phyloP scores from a whole-genome alignment of 768 basidiomycete genomes.

The Termitomyces sp. region DNA sequence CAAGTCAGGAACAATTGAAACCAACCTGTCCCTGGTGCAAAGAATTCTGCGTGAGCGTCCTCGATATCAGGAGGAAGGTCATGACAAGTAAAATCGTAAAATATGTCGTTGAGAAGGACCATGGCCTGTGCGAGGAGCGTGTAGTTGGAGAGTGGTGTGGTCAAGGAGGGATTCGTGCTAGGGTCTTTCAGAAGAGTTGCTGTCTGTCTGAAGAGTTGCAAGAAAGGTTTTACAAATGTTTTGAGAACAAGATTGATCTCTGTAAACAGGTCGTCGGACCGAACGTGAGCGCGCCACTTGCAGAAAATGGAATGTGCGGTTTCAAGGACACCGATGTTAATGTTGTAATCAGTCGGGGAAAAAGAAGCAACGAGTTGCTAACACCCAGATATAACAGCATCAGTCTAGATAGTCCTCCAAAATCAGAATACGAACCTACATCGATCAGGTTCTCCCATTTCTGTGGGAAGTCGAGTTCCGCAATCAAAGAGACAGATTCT shows the following conservation, averaged over 20 bases:
- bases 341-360: conserved; percentile 71
- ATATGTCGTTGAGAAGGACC: conserved; percentile 79
- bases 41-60: conserved; percentile 80
- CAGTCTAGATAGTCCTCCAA: background rate
- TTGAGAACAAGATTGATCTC: conserved; percentile 89
- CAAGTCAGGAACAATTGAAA: conserved; percentile 80
- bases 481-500: conserved; percentile 89
- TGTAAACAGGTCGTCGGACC: conserved; percentile 80
- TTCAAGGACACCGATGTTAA: conserved; percentile 88
- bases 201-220: conserved; percentile 74
- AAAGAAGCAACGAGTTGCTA: conserved; percentile 89
- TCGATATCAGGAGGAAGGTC: conserved; percentile 94
- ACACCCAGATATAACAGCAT: background rate
- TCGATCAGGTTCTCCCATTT: conserved; percentile 88
- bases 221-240: conserved; percentile 80
- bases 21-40: conserved; percentile 61
- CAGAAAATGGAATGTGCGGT: conserved; percentile 95
- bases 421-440: conserved; percentile 40
- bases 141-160: conserved; percentile 33
- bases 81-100: conserved; percentile 91
- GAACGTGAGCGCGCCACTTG: conserved; percentile 88
- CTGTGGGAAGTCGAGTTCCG: conserved; percentile 85
- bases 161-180: conserved; percentile 25
- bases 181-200: conserved; percentile 40
- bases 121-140: conserved; percentile 64